Evolutionary conservation across 441 rosid species (phyloP).

Genomic region (Gossypium davidsonii): DNA sequence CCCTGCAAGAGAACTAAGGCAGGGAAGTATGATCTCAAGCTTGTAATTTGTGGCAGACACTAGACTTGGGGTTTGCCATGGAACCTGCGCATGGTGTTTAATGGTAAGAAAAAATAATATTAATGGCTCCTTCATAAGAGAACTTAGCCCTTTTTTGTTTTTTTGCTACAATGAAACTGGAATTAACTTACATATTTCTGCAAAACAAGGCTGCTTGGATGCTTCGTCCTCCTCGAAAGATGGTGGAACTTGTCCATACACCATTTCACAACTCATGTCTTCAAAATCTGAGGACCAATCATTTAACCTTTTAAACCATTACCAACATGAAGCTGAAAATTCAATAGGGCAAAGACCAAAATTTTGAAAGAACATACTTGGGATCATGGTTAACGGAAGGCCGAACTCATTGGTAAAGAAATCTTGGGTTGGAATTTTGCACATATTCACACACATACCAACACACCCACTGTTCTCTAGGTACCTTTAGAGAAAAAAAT

Average conservation of each 20-base stretch:
- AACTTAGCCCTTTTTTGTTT: not conserved
- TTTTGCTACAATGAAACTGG: not conserved
- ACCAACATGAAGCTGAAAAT: not conserved
- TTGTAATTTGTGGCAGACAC: constrained; percentile 44
- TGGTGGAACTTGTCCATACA: constrained; percentile 85
- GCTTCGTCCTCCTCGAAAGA: constrained; percentile 68
- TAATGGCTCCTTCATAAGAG: not conserved
- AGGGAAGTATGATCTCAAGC: constrained; percentile 25
- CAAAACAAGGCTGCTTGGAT: constrained; percentile 53
- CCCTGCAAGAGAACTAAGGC: not conserved
- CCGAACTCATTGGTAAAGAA: constrained; percentile 97
- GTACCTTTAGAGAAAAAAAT: constrained; percentile 43
- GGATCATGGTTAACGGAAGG: constrained; percentile 86
- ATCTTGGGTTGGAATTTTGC: constrained; percentile 93
- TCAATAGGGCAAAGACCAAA: not conserved
- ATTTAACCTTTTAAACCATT: not conserved
- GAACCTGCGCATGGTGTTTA: constrained; percentile 36
- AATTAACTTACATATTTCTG: constrained; percentile 46
- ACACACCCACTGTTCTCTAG: constrained; percentile 95
- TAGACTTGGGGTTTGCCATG: constrained; percentile 36
- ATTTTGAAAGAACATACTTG: constrained; percentile 40
- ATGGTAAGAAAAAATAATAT: not conserved
- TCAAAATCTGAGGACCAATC: constrained; percentile 55
- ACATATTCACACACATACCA: constrained; percentile 94
- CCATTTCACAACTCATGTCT: constrained; percentile 96